A percentile compares a stretch with the other conserved stretches of the same genome.
Evolutionary conservation across 345 rosid genomes (phyloP).

Genomic region (Corchorus capsularis): DNA sequence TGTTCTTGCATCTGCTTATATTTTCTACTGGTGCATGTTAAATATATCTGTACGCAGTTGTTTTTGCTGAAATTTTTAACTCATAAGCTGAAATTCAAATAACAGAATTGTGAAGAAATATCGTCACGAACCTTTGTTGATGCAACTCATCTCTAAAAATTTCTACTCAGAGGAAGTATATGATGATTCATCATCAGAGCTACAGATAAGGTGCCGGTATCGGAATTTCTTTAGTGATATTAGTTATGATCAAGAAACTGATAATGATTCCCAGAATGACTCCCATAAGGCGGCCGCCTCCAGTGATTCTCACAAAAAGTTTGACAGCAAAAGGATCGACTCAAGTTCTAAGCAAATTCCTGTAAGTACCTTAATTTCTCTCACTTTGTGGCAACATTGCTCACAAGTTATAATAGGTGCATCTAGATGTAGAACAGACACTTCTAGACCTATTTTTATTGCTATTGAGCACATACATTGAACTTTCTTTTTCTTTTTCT

Average conservation of each 20-base stretch:
- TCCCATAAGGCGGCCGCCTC: constrained; percentile 14
- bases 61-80: constrained; percentile 8
- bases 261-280: constrained; percentile 24
- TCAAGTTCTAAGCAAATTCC: constrained; percentile 29
- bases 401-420: neutral
- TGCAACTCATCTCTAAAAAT: constrained; percentile 55
- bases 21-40: constrained; percentile 5
- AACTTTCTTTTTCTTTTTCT: neutral
- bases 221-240: constrained; percentile 58
- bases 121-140: constrained; percentile 51
- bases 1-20: neutral
- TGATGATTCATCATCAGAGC: constrained; percentile 61
- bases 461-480: neutral
- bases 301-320: constrained; percentile 12
- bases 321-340: constrained; percentile 23
- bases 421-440: neutral
- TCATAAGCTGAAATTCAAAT: constrained; percentile 22
- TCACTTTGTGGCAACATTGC: neutral
- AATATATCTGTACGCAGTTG: neutral
- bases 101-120: constrained; percentile 59
- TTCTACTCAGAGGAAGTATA: constrained; percentile 80
- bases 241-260: constrained; percentile 30
- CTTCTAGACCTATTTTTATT: neutral
- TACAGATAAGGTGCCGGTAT: constrained; percentile 69
- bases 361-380: constrained; percentile 35